phyloP scores from a whole-genome alignment of 805 yeast genomes.

The Cyberlindnera americana region DNA sequence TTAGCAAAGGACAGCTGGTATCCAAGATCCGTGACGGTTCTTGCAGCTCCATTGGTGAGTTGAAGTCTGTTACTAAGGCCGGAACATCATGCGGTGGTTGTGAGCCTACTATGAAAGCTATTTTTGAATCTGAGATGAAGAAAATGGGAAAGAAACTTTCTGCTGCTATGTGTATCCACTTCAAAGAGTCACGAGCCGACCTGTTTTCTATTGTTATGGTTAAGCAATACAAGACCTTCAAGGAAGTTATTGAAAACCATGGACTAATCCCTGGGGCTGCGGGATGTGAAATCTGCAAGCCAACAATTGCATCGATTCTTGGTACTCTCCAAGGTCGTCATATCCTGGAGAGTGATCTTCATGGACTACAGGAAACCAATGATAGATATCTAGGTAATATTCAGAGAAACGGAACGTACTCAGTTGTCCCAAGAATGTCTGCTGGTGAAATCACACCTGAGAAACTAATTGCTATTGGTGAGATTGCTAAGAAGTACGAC shows the following conservation, averaged over 20 bases:
- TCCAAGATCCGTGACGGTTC: constrained; percentile 30
- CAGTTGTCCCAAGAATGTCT: constrained; percentile 36
- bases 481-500: constrained; percentile 31
- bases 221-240: constrained; percentile 28
- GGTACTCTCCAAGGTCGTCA: constrained; percentile 33
- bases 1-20: constrained; percentile 31
- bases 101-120: constrained; percentile 34
- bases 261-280: constrained; percentile 28
- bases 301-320: constrained; percentile 35
- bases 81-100: constrained; percentile 40
- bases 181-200: constrained; percentile 34
- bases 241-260: constrained; percentile 29
- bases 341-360: constrained; percentile 29
- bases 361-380: constrained; percentile 37
- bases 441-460: constrained; percentile 39
- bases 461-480: constrained; percentile 33
- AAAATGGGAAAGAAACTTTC: constrained; percentile 33
- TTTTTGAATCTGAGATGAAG: constrained; percentile 35
- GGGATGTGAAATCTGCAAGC: constrained; percentile 38
- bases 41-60: constrained; percentile 30
- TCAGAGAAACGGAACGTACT: constrained; percentile 37
- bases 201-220: constrained; percentile 35
- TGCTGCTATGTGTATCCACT: constrained; percentile 32
- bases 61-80: constrained; percentile 35
- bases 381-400: constrained; percentile 36